Evolutionary conservation across 192 early-diverging fungal species (phyloP).

Genomic region (Backusella tarrabulga): DNA sequence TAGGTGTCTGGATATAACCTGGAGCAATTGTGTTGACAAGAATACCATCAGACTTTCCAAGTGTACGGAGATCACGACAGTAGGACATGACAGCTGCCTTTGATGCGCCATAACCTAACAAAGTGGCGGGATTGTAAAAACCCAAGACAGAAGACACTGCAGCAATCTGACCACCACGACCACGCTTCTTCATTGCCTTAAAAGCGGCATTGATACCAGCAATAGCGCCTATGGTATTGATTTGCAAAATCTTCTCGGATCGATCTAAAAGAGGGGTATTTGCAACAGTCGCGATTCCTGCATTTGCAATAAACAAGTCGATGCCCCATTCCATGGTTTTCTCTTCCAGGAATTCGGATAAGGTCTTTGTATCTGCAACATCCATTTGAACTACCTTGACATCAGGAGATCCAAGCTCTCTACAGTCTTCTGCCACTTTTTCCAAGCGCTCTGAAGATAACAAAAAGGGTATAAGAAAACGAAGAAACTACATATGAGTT

Average conservation of each 20-base stretch:
- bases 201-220: constrained; percentile 22
- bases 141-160: constrained; percentile 12
- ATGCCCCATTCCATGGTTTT: constrained; percentile 18
- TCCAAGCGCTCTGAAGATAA: background rate
- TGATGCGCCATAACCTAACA: constrained; percentile 6
- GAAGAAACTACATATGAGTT: background rate
- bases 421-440: constrained; percentile 4
- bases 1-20: constrained; percentile 20
- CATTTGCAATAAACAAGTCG: constrained; percentile 32
- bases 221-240: constrained; percentile 12
- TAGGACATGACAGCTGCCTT: constrained; percentile 26
- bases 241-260: background rate
- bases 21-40: constrained; percentile 18
- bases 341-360: constrained; percentile 15
- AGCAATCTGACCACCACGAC: constrained; percentile 27
- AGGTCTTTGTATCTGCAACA: constrained; percentile 13
- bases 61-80: constrained; percentile 24
- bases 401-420: constrained; percentile 9
- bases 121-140: constrained; percentile 13
- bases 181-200: constrained; percentile 20
- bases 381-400: constrained; percentile 17
- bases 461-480: background rate
- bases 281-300: constrained; percentile 3
- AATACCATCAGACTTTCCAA: constrained; percentile 18
- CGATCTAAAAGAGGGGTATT: background rate